Percentiles rank a stretch among this genome's conserved stretches.
phyloP scores from a whole-genome alignment of 805 yeast species.

The Wickerhamomyces chaumierensis region DNA sequence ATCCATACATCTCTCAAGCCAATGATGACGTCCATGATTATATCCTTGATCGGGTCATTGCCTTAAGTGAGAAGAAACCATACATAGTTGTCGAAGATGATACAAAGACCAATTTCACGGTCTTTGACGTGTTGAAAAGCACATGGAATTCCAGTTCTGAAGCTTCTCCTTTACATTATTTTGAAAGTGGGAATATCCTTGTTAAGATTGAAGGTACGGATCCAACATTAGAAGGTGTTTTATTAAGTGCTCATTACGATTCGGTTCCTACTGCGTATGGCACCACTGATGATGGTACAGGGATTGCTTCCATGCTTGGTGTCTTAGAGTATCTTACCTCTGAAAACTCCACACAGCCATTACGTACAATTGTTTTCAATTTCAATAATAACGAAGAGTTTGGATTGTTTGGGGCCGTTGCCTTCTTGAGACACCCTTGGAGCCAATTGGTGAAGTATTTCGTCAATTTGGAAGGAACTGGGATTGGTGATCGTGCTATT shows the following conservation, averaged over 20 bases:
- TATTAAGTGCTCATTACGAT: slow-evolving; percentile 81
- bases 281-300: slow-evolving; percentile 88
- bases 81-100: slow-evolving; percentile 26
- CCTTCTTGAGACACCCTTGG: slow-evolving; percentile 70
- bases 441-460: slow-evolving; percentile 47
- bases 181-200: slow-evolving; percentile 71
- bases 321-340: slow-evolving; percentile 40
- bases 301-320: slow-evolving; percentile 72
- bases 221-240: slow-evolving; percentile 47
- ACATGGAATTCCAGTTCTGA: slow-evolving; percentile 31
- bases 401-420: slow-evolving; percentile 72
- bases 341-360: slow-evolving; percentile 35
- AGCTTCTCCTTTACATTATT: slow-evolving; percentile 48
- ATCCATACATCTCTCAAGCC: slow-evolving; percentile 70
- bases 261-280: slow-evolving; percentile 83
- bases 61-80: slow-evolving; percentile 7
- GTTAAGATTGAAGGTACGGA: slow-evolving; percentile 63
- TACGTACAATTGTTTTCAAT: slow-evolving; percentile 66
- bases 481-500: slow-evolving; percentile 70
- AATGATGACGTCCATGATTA: slow-evolving; percentile 72
- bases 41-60: slow-evolving; percentile 33
- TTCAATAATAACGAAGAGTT: slow-evolving; percentile 87
- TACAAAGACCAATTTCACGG: slow-evolving; percentile 25
- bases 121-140: slow-evolving; percentile 36
- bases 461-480: slow-evolving; percentile 84